Percentiles rank a stretch among this genome's conserved stretches.
phyloP scores from a whole-genome alignment of 176 grass and related monocot species.

The Eleusine coracana region DNA sequence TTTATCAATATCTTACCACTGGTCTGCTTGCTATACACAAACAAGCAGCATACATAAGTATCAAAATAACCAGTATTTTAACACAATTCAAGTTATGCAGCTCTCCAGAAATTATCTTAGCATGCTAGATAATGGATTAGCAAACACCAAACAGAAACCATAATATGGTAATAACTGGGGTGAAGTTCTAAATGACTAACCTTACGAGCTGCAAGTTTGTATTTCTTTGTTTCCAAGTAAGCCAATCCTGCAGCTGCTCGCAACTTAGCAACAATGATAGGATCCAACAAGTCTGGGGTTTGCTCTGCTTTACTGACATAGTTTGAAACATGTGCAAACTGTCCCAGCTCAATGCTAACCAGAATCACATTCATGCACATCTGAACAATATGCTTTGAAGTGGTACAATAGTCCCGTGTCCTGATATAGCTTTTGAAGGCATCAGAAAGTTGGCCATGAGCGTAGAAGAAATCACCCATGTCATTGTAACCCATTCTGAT shows the following conservation, averaged over 20 bases:
- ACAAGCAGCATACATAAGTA: background rate
- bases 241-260: slow-evolving; percentile 84
- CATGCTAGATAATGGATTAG: background rate
- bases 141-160: background rate
- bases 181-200: slow-evolving; percentile 42
- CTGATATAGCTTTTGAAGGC: slow-evolving; percentile 95
- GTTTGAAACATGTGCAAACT: slow-evolving; percentile 84
- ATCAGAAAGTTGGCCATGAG: slow-evolving; percentile 80
- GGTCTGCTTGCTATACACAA: background rate
- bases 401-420: slow-evolving; percentile 97
- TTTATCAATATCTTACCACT: slow-evolving; percentile 3
- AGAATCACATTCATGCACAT: slow-evolving; percentile 99
- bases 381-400: slow-evolving; percentile 96
- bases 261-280: slow-evolving; percentile 60
- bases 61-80: background rate
- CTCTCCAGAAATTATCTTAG: background rate
- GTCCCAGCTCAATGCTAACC: slow-evolving; percentile 87
- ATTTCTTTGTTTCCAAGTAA: slow-evolving; percentile 87
- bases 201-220: slow-evolving; percentile 95
- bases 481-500: slow-evolving; percentile 99
- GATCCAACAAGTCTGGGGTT: slow-evolving; percentile 65
- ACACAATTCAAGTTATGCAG: background rate
- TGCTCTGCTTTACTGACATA: slow-evolving; percentile 93
- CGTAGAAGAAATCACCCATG: slow-evolving; percentile 89
- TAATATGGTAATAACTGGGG: slow-evolving; percentile 1